These are phyloP conservation scores for Ilyonectria destructans DNA, from an alignment of 2,329 filamentous ascomycete genomes.

Conservation along the genomic window DNA sequence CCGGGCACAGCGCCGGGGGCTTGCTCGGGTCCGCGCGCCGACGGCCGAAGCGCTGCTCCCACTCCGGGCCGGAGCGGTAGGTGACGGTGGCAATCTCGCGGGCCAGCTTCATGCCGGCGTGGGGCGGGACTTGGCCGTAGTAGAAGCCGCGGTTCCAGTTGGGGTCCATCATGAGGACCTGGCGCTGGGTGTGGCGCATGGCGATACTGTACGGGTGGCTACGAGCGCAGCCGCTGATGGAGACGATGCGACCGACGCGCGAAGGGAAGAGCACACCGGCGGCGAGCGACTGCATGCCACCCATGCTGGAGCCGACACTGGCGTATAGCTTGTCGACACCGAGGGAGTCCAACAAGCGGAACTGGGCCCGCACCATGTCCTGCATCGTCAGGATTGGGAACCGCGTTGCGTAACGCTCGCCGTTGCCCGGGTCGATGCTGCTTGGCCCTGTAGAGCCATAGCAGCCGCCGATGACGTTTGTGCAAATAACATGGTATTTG, in stretches of 20 bases:
- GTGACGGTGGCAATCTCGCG: constrained; percentile 98
- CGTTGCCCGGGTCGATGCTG: constrained; percentile 90
- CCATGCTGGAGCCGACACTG: constrained; percentile 97
- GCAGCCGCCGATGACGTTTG: constrained; percentile 96
- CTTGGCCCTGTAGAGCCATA: constrained; percentile 95
- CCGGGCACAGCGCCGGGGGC: constrained; percentile 93
- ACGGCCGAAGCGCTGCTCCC: constrained; percentile 95
- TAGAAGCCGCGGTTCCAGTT: constrained; percentile 98
- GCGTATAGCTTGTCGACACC: constrained; percentile 87
- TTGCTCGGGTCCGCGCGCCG: constrained; percentile 88
- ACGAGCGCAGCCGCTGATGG: constrained; percentile 92
- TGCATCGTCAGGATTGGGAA: constrained; percentile 97
- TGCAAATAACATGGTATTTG: constrained; percentile 95
- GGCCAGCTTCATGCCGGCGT: constrained; percentile 97
- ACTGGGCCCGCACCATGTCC: constrained; percentile 98
- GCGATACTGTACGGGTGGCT: constrained; percentile 98
- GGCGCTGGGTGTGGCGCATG: constrained; percentile 97
- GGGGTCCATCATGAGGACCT: constrained; percentile 99
- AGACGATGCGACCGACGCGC: constrained; percentile 86
- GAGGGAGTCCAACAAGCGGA: constrained; percentile 86
- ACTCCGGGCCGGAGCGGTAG: constrained; percentile 96
- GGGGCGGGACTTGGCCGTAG: constrained; percentile 89
- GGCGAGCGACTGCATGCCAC: constrained; percentile 96
- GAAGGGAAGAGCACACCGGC: constrained; percentile 88
- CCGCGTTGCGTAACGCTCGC: constrained; percentile 90